phyloP scores from a whole-genome alignment of 2,329 filamentous ascomycete species.

The Plenodomus lindquistii region DNA sequence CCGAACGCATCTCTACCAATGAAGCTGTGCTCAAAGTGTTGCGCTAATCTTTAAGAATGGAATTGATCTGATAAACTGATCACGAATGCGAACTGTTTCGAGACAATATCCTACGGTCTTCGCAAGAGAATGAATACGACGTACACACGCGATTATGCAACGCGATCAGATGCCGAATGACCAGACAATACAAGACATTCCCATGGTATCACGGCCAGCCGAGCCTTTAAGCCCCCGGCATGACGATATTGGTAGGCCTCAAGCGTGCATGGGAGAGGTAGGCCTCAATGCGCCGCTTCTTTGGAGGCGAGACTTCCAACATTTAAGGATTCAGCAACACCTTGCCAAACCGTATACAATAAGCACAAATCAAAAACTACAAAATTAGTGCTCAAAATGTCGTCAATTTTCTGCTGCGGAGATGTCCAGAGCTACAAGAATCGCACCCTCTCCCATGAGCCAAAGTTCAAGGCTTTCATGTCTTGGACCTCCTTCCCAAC shows the following conservation, averaged over 20 bases:
- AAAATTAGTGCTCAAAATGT: conserved; percentile 11
- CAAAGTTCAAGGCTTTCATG: conserved; percentile 30
- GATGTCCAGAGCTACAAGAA: conserved; percentile 14
- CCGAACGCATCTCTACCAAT: too few relatives aligned
- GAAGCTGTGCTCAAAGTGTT: too few relatives aligned
- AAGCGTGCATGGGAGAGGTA: not conserved
- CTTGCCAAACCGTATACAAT: not conserved
- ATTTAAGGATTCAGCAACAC: too few relatives aligned
- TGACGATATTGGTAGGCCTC: conserved; percentile 1
- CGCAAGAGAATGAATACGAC: too few relatives aligned
- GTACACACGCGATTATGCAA: too few relatives aligned
- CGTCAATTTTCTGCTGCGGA: conserved; percentile 26
- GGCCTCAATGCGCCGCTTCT: not conserved
- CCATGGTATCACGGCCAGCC: not conserved
- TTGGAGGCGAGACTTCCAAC: not conserved
- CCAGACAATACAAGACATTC: too few relatives aligned
- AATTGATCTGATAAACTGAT: too few relatives aligned
- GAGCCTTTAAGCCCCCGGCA: not conserved
- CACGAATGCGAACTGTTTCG: too few relatives aligned
- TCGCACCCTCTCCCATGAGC: conserved; percentile 17
- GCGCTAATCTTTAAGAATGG: too few relatives aligned
- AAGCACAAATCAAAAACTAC: not conserved
- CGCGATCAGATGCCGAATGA: too few relatives aligned
- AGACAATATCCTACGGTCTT: too few relatives aligned
- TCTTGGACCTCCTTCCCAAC: conserved; percentile 38